Evolutionary conservation across 1,284 basidiomycete species (phyloP), one percentile per base, ranked within the genome.

Genomic region (Cutaneotrichosporon sp.): DNA sequence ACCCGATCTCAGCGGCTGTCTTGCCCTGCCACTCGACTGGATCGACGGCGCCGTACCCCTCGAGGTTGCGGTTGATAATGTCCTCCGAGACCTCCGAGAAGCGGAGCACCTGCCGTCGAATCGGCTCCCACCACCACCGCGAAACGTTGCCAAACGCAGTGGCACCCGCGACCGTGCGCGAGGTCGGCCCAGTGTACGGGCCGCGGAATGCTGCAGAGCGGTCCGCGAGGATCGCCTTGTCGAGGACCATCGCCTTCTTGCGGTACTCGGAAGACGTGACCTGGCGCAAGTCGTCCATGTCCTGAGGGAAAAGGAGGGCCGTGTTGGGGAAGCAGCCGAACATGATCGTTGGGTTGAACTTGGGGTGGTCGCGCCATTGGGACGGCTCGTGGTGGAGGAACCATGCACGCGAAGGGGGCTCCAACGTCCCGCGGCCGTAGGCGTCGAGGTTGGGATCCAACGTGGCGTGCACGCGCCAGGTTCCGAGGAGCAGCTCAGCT

Each of bases 151-250:
- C 72, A n/a, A 75, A 61, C 16, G 62, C 49, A 11, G 62, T 39
- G 2, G 74, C 73, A n/a, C 61, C 55, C 0, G 72, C 74, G 11
- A 71, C 86, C 0, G 81, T 87, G 25, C 87, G 78, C 56, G 87
- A 84, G 2, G 82, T 86, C 52, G 77, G 73, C 8, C 83, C 84
- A 46, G 85, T 87, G 10, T 80, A 68, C 4, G 69, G 59, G 0
- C 85, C 86, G 10, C 85, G 79, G 71, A 85, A 84, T 1, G 87
- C 79, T 0, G 87, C 88, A 24, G 83, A 84, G 25, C 88, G 79
- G 71, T 90, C 87, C 4, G 81, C 77, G 39, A 89, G 77, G 4
- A 90, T 77, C 1, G 70, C 70, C 17, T 62, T 60, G n/a, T 70
- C 67, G 42, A 75, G 61, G 65, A 57, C 66, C 70, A 76, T 72